These are phyloP conservation scores for Colletotrichum graminicola DNA, from an alignment of 2,329 filamentous ascomycete species.

Conservation along the genomic window DNA sequence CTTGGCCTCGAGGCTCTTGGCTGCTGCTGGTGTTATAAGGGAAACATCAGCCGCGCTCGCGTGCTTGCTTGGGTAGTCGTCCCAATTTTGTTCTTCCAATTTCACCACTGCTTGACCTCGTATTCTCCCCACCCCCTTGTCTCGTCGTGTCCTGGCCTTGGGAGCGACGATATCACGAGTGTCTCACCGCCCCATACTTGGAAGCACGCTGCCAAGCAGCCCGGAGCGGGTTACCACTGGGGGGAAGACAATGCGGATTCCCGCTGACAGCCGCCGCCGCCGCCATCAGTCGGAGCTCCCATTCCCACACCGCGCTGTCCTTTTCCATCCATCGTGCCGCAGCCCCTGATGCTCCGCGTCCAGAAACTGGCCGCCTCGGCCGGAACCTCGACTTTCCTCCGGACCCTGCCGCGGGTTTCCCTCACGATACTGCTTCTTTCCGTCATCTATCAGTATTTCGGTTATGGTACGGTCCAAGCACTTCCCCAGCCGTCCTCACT, in stretches of 20 bases:
- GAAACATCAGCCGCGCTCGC: constrained; percentile 34
- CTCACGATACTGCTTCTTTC: constrained; percentile 34
- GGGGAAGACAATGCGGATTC: constrained; percentile 36
- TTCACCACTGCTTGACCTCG: not conserved
- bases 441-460: constrained; percentile 39
- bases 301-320: constrained; percentile 17
- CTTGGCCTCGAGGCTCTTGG: constrained; percentile 30
- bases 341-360: constrained; percentile 31
- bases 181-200: not conserved
- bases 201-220: not conserved
- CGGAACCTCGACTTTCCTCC: constrained; percentile 27
- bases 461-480: constrained; percentile 13
- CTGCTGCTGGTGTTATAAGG: constrained; percentile 35
- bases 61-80: constrained; percentile 14
- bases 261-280: constrained; percentile 14
- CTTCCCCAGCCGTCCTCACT: not conserved
- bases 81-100: not conserved
- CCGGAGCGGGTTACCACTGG: constrained; percentile 4
- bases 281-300: constrained; percentile 27
- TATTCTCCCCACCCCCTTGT: not conserved
- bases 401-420: constrained; percentile 24
- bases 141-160: not conserved
- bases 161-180: not conserved
- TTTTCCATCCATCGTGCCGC: not conserved
- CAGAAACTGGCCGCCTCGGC: constrained; percentile 32